Base-by-base conservation (phyloP, 805 yeast species). In the Pichia thaimueangensis region DNA sequence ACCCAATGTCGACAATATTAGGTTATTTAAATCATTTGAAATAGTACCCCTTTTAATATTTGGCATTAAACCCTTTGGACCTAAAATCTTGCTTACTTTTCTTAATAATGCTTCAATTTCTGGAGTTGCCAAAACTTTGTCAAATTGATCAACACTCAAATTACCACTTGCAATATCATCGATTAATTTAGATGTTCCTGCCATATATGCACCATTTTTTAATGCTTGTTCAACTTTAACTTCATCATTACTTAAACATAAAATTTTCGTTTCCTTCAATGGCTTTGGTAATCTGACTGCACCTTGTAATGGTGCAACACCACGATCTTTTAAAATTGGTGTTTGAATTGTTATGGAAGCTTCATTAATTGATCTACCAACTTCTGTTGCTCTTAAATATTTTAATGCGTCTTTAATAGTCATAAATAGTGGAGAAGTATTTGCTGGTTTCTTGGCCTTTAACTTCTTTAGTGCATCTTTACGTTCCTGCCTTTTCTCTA, bases 41-140 rank as follows among this genome's bases (percentile, higher is more conserved):
- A 91, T 93, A 1, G 96, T 88, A 15, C 95, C 95, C 57, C 80
- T 83, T 66, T 87, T 88, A 12, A 75, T 80, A 34, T 75, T 73
- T 36, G 98, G 97, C 85, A 89, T 82, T 52, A 93, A 71, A 20
- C 95, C 95, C 56, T 72, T 78, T 25, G 95, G 95, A 45, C 97
- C 97, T 53, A 93, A 71, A 10, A 74, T 67, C 56, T 88, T 76
- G n/a, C 93, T 96, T 19, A 86, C 67, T 44, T 75, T 70, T 48
- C 72, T 73, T 49, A 93, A 68, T 21, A 72, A 70, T n/a, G 74
- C 62, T 19, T 74, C 74, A 45, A 87, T 76, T 29, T 86, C 96
- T 1, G 95, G 86, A 2, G 96, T 82, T 6, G 96, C 94, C 58
- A 82, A 81, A 36, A 87, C 78, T 55, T 80, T 81, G 55, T 87